Base-by-base conservation (phyloP, 192 early-diverging fungal genomes). In the Coemansia sp. region DNA sequence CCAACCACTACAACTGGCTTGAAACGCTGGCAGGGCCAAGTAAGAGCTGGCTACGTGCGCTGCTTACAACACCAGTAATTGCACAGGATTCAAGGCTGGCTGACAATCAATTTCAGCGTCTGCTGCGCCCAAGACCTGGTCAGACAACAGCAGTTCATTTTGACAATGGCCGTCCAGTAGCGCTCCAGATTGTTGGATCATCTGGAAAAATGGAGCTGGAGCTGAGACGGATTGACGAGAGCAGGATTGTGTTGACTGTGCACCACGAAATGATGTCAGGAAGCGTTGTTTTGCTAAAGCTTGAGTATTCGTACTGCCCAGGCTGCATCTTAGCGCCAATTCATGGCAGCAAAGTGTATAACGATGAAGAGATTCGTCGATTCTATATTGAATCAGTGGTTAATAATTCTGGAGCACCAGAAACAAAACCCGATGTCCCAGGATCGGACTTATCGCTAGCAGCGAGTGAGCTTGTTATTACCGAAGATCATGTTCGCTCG, bases 401-500 rank as follows among this genome's bases (percentile, higher is more conserved):
- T 0, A 23, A 7, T 8, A 53, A 14, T 18, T 3, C 20, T 23
- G 23, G 8, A 1, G 51, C 20, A 9, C 20, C 24, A 26, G 22
- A 4, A 0, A 12, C 10, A 11, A 10, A 6, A 8, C 6, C 51
- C 4, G 22, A 18, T 11, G 51, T 2, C 24, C 8, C 24, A 7
- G 24, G 4, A 10, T 7, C 10, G 7, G 8, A 23, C 0, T 4
- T 18, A 13, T 11, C 11, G 20, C 10, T 53, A 18, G 10, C 0
- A 12, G 8, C 8, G 22, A 0, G 23, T 24, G 22, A 22, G 16
- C 27, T 53, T 53, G 23, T 23, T 53, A 18, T 53, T 18, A 53
- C 24, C 13, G 23, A 53, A 23, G 22, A 53, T 9, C 51, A 53
- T 53, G 20, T 57, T 16, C 54, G 54, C n/a, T n/a, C 14, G 54